Evolutionary conservation across 768 basidiomycete species (phyloP), one percentile per base, ranked within the genome.

Genomic region (Leucosporidium scottii): DNA sequence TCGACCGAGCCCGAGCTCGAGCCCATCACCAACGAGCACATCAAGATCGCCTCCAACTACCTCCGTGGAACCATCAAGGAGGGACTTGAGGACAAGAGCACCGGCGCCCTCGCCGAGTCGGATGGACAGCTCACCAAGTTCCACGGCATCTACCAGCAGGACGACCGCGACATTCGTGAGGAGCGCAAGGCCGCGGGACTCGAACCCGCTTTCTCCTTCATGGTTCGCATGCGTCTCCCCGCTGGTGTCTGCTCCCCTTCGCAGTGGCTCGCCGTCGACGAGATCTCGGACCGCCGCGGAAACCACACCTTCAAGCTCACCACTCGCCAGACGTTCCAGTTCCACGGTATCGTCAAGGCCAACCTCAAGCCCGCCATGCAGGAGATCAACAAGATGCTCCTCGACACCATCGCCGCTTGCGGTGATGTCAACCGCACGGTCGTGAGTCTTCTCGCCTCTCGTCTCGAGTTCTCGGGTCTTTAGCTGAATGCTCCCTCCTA

Each of bases 91-190:
- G 94, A 98, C 78, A 83, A 81, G 63, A 85, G 82, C 63, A 96
- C 94, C 1, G 94, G 92, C 60, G 90, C 91, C n/a, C 85, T 98
- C 36, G 88, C 93, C 18, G 81, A 91, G 8, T 87, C 86, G 71
- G 96, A 99, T 78, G 87, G 86, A 12, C 96, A 98, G 79, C 82
- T 99, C 62, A 98, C 93, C 74, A 99, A 98, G 82, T 97, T 98
- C 85, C 91, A 92, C 75, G 91, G 91, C 23, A 92, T 91, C 74
- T 93, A 92, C 79, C 90, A 93, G 78, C 91, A 97, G 79, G 96
- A 98, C 77, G 96, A 99, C 78, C 88, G 96, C 57, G 96, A 99
- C 78, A 94, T 99, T 76, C 89, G 96, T 49, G 94, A 98, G 70
- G 94, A 97, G 79, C 87, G 96, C 67, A 85, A 91, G 77, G 86